Conservation (phyloP, 2,329 filamentous ascomycete species). For the Dactylellina haptotyla region DNA sequence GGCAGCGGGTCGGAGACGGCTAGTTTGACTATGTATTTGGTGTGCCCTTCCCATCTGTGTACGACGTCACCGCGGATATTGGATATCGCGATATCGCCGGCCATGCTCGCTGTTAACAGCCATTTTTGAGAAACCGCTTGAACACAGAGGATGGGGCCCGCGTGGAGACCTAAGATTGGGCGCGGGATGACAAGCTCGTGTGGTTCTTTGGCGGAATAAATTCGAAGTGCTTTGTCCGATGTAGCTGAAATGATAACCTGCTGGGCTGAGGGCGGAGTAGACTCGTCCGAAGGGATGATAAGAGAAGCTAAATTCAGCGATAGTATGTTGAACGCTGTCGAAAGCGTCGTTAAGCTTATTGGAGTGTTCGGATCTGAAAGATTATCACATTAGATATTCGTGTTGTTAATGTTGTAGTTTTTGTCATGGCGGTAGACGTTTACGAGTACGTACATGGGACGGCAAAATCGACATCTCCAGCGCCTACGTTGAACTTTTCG, state of each 20-base stretch:
- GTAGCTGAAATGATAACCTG: slow-evolving; percentile 58
- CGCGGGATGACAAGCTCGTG: slow-evolving; percentile 50
- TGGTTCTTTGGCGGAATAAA: slow-evolving; percentile 60
- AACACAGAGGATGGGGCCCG: slow-evolving; percentile 56
- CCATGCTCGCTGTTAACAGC: slow-evolving; percentile 56
- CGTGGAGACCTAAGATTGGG: slow-evolving; percentile 47
- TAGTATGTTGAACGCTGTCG: slow-evolving; percentile 64
- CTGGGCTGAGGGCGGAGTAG: slow-evolving; percentile 56
- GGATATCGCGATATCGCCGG: slow-evolving; percentile 53
- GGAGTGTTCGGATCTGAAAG: slow-evolving; percentile 16
- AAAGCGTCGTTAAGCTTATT: slow-evolving; percentile 27
- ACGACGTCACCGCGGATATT: slow-evolving; percentile 38
- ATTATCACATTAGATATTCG: not conserved
- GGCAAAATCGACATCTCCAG: slow-evolving; percentile 55
- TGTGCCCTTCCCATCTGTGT: slow-evolving; percentile 46
- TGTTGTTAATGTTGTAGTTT: slow-evolving; percentile 33
- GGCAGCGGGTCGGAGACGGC: slow-evolving; percentile 31
- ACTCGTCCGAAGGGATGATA: slow-evolving; percentile 38
- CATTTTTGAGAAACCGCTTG: slow-evolving; percentile 47
- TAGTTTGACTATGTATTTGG: slow-evolving; percentile 57
- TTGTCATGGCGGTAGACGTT: not conserved
- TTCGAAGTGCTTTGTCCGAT: slow-evolving; percentile 64
- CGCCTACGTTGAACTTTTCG: slow-evolving; percentile 55
- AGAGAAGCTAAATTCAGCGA: slow-evolving; percentile 60
- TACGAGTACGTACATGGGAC: slow-evolving; percentile 54